phyloP scores from a whole-genome alignment of 73 alveolate species.

The Breviolum minutum region DNA sequence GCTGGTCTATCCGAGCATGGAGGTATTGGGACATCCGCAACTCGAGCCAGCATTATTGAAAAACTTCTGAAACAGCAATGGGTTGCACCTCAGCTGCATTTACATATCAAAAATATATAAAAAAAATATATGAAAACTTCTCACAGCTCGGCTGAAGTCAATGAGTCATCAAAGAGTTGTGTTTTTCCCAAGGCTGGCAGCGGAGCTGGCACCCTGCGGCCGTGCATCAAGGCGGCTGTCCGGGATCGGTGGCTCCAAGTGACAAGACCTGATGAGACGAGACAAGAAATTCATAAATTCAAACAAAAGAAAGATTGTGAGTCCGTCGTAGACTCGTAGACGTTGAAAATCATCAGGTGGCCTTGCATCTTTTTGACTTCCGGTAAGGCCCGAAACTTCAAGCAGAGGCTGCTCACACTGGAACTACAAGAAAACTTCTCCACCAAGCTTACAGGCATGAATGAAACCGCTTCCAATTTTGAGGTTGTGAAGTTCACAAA shows the following conservation, averaged over 20 bases:
- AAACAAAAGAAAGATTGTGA: too few relatives aligned
- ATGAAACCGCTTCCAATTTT: background rate
- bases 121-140: too few relatives aligned
- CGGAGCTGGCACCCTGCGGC: background rate
- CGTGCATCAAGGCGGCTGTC: background rate
- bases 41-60: constrained; percentile 57
- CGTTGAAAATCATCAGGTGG: too few relatives aligned
- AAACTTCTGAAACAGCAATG: constrained; percentile 20
- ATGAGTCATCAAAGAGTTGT: too few relatives aligned
- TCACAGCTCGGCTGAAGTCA: too few relatives aligned
- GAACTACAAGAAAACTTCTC: constrained; percentile 11
- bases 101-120: background rate
- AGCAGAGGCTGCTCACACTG: constrained; percentile 5
- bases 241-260: too few relatives aligned
- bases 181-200: background rate
- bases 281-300: too few relatives aligned
- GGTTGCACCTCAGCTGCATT: background rate
- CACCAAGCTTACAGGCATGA: background rate
- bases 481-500: background rate
- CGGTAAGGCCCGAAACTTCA: background rate
- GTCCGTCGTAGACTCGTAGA: background rate
- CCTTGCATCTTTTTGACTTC: background rate
- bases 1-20: background rate
- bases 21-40: constrained; percentile 51
- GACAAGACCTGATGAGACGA: too few relatives aligned